These are phyloP conservation scores for Globisporangium splendens DNA, from an alignment of 352 stramenopile genomes.

Conservation along the genomic window DNA sequence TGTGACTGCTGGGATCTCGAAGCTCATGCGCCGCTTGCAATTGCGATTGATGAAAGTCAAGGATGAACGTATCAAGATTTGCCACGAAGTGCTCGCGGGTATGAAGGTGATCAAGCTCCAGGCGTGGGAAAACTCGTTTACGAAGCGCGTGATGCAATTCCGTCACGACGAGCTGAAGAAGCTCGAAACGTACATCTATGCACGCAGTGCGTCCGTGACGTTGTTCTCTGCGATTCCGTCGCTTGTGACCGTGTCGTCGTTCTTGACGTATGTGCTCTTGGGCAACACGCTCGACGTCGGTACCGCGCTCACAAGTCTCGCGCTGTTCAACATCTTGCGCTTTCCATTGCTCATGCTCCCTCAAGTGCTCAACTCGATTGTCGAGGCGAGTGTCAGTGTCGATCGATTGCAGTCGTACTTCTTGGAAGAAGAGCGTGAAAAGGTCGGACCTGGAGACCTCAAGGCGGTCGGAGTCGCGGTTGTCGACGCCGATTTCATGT, in stretches of 20 bases:
- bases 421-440: conserved; percentile 54
- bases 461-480: conserved; percentile 38
- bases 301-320: conserved; percentile 50
- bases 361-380: conserved; percentile 92
- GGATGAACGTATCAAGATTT: conserved; percentile 94
- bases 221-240: conserved; percentile 56
- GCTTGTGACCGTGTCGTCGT: conserved; percentile 44
- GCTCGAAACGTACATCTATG: conserved; percentile 56
- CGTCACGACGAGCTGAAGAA: conserved; percentile 77
- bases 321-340: conserved; percentile 86
- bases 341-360: conserved; percentile 98
- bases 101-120: conserved; percentile 98
- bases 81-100: conserved; percentile 90
- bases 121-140: conserved; percentile 91
- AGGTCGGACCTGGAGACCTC: conserved; percentile 74
- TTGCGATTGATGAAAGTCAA: conserved; percentile 89
- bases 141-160: conserved; percentile 51
- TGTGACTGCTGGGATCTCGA: conserved; percentile 86
- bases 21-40: conserved; percentile 85
- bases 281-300: conserved; percentile 56
- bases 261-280: conserved; percentile 50
- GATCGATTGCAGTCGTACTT: conserved; percentile 58
- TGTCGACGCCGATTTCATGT: conserved; percentile 54
- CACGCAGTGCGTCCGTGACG: conserved; percentile 34
- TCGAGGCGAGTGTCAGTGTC: conserved; percentile 85